Percentiles rank a stretch among this genome's conserved stretches.
phyloP scores from a whole-genome alignment of 192 early-diverging fungal genomes.

The Coemansia reversa region DNA sequence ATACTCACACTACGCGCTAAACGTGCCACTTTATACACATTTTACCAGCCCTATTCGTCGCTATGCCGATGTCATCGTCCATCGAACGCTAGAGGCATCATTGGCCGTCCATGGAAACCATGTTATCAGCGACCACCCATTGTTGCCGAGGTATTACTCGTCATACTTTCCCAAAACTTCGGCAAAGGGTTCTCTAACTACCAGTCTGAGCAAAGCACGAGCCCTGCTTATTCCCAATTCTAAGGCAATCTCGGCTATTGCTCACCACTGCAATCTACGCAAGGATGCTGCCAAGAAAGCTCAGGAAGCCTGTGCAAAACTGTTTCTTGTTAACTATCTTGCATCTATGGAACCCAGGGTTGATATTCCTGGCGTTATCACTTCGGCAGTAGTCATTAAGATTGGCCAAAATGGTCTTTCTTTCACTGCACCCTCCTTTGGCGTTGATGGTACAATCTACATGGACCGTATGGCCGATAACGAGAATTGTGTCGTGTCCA shows the following conservation, averaged over 20 bases:
- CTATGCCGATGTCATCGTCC: constrained; percentile 96
- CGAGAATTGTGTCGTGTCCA: constrained; percentile 19
- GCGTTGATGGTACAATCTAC: constrained; percentile 86
- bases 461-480: constrained; percentile 48
- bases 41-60: constrained; percentile 99
- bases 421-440: constrained; percentile 79
- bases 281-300: constrained; percentile 79
- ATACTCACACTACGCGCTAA: constrained; percentile 92
- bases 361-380: constrained; percentile 40
- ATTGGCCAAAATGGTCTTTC: constrained; percentile 84
- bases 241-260: constrained; percentile 33
- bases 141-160: constrained; percentile 37
- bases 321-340: constrained; percentile 85
- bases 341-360: constrained; percentile 61
- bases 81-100: constrained; percentile 70
- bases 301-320: constrained; percentile 86
- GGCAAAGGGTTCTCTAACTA: constrained; percentile 19
- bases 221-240: constrained; percentile 23
- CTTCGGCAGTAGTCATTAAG: constrained; percentile 63
- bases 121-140: constrained; percentile 36
- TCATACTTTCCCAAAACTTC: constrained; percentile 33
- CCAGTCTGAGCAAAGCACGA: background rate
- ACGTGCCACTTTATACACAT: constrained; percentile 92
- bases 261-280: constrained; percentile 81
- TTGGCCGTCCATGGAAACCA: constrained; percentile 36